A percentile compares a stretch with the other conserved stretches of the same genome.
Conservation (phyloP, 169 alveolate species). For the Perkinsus olseni region DNA sequence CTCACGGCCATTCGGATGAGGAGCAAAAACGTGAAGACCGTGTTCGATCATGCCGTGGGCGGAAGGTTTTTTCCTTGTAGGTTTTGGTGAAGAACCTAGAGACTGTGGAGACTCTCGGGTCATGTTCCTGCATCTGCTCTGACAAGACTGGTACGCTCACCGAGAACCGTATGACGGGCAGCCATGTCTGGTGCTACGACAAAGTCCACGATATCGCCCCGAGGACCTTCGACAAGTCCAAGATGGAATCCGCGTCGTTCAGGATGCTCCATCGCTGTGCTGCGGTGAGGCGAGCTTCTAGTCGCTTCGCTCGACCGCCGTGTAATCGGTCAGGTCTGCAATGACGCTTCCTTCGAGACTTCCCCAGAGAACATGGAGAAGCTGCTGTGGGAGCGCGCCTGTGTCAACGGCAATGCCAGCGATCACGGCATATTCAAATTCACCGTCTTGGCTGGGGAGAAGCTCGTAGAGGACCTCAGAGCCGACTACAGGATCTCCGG, state of each 20-base stretch:
- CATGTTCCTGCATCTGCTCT: conserved; percentile 85
- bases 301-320: neutral
- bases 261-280: neutral
- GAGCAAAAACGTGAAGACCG: conserved; percentile 45
- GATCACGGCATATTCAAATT: neutral
- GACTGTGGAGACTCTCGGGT: conserved; percentile 89
- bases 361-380: neutral
- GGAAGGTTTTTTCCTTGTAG: neutral
- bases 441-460: neutral
- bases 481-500: neutral
- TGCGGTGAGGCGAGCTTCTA: neutral
- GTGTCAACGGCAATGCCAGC: neutral
- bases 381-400: neutral
- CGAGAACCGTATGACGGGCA: conserved; percentile 78
- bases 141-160: conserved; percentile 93
- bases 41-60: conserved; percentile 35
- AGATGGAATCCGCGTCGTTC: neutral
- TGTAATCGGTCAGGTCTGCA: neutral
- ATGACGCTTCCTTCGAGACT: neutral
- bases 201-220: neutral
- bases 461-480: neutral
- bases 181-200: conserved; percentile 56
- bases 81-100: conserved; percentile 70
- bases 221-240: neutral
- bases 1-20: conserved; percentile 86